Conservation (phyloP, 768 basidiomycete species). For the Suillus decipiens region DNA sequence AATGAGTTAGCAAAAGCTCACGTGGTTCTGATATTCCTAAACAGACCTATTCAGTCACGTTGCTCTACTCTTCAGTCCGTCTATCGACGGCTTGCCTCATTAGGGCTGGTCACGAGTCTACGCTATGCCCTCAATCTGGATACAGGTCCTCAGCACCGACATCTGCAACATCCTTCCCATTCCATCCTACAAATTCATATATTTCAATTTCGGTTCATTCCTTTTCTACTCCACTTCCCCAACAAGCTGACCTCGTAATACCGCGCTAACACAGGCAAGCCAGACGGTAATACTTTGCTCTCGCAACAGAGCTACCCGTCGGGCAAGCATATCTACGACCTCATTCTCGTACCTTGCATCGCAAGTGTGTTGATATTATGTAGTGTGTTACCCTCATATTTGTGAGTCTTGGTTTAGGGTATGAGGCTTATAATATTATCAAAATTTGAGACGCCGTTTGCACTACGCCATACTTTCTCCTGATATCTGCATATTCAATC, state of each 20-base stretch:
- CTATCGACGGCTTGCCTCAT: too few relatives aligned
- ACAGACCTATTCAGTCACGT: too few relatives aligned
- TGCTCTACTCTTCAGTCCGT: too few relatives aligned
- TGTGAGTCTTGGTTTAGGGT: constrained; percentile 2
- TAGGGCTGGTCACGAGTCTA: too few relatives aligned
- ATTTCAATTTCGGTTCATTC: neutral
- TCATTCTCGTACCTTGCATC: constrained; percentile 77
- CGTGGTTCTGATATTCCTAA: too few relatives aligned
- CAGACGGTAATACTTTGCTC: constrained; percentile 63
- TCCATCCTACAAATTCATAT: neutral
- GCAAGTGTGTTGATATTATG: constrained; percentile 75
- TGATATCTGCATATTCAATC: neutral
- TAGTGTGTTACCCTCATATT: constrained; percentile 43
- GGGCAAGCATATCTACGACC: constrained; percentile 75
- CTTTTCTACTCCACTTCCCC: neutral
- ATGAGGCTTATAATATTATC: neutral
- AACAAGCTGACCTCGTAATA: neutral
- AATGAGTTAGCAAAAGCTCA: too few relatives aligned
- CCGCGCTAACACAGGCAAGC: constrained; percentile 28
- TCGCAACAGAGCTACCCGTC: constrained; percentile 71
- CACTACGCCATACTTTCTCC: neutral
- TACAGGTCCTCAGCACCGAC: constrained; percentile 38
- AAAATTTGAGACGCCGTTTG: neutral
- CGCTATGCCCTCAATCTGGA: constrained; percentile 74
- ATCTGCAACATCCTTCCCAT: neutral